Evolutionary conservation across 148 eudicot species (phyloP).

Genomic region (Polygonum aviculare): DNA sequence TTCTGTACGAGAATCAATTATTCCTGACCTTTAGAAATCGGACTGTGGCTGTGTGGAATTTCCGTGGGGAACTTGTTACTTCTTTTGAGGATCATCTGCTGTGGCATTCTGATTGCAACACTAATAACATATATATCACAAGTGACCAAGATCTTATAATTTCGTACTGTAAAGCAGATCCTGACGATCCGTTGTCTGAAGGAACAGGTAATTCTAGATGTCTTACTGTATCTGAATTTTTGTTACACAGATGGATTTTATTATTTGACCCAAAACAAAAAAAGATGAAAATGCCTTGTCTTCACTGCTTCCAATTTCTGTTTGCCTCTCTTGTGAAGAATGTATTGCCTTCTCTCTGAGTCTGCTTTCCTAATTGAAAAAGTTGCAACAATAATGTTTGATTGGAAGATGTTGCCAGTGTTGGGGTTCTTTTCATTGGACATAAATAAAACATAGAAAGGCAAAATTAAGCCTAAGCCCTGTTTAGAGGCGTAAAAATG

Average conservation of each 20-base stretch:
- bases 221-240: background rate
- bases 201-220: constrained; percentile 45
- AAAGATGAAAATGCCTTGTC: background rate
- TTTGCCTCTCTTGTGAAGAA: background rate
- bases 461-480: no score
- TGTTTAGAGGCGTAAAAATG: no score
- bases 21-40: constrained; percentile 86
- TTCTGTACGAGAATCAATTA: constrained; percentile 87
- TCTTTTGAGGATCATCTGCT: constrained; percentile 96
- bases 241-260: background rate
- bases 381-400: background rate
- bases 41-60: constrained; percentile 97
- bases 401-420: background rate
- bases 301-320: background rate
- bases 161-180: constrained; percentile 91
- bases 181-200: constrained; percentile 61
- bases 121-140: constrained; percentile 92
- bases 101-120: constrained; percentile 99
- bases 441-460: no score
- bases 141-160: constrained; percentile 98
- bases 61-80: constrained; percentile 93
- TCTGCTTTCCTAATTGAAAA: background rate
- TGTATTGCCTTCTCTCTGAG: background rate
- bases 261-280: no score
- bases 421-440: background rate